Percentiles rank a stretch among this genome's conserved stretches.
These are phyloP conservation scores for Leptographium radiaticola DNA, from an alignment of 2,329 filamentous ascomycete species.

Conservation along the genomic window DNA sequence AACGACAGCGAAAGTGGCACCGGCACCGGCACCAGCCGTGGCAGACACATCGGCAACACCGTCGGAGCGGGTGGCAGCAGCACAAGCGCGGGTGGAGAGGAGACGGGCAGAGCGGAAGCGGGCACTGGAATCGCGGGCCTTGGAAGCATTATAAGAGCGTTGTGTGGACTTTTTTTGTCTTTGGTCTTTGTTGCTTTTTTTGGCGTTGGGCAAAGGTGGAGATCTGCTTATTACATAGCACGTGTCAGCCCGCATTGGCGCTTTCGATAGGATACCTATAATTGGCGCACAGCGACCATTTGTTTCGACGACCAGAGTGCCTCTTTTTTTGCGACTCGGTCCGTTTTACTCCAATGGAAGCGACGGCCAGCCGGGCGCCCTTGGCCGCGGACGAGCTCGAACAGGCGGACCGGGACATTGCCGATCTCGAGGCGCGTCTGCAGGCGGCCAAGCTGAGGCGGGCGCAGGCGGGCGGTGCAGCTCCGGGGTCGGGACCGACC, in stretches of 20 bases:
- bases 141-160: conserved; percentile 21
- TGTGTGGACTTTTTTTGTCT: background rate
- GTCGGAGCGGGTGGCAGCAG: conserved; percentile 38
- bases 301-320: no score
- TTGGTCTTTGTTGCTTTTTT: background rate
- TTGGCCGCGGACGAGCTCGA: background rate
- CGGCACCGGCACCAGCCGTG: background rate
- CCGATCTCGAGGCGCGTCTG: conserved; percentile 38
- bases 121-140: conserved; percentile 37
- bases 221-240: background rate
- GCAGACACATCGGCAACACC: conserved; percentile 20
- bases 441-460: conserved; percentile 28
- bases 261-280: no score
- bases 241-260: no score
- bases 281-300: no score
- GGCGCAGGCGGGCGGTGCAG: background rate
- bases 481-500: no score
- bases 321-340: background rate
- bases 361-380: background rate
- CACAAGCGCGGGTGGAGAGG: conserved; percentile 40
- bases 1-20: background rate
- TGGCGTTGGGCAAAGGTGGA: background rate
- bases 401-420: conserved; percentile 37
- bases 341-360: background rate
- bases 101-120: conserved; percentile 35